Base-by-base conservation (phyloP, 495 filamentous ascomycete species). In the Aspergillus kassunensis region DNA sequence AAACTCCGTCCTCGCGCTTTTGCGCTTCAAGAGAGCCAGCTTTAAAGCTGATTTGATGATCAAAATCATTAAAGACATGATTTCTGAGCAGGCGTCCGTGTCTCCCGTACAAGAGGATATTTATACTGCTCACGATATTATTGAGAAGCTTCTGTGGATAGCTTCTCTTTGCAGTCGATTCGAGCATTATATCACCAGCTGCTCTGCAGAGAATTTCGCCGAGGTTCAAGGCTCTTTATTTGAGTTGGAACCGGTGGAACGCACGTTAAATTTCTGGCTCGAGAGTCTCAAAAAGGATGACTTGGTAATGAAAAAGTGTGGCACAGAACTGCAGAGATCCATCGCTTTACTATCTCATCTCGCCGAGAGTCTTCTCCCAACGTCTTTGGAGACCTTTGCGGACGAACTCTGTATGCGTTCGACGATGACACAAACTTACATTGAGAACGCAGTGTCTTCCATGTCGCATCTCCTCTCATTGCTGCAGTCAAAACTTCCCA, bases 211-310 rank as follows among this genome's bases (percentile, higher is more conserved):
- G 51, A 78, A 87, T 53, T 97, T 97, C 65, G 75, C 70, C 39
- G 80, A 72, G 52, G 89, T 86, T 55, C 86, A 89, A 57, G 83
- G 79, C 24, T 86, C 91, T 6, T 64, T 92, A 37, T 89, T 91
- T 58, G 93, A 97, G 61, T 75, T 97, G 55, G 91, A 96, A 63
- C 91, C 92, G 3, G 90, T 97, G 12, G 93, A 98, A 68, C 77
- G 90, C 30, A 88, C 89, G 1, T 68, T 97, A 33, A 95, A 96
- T 59, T 81, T 80, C 24, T 97, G 91, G 85, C 85, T 97, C 55
- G 91, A 97, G 34, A 79, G 77, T 2, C 61, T 96, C 42, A 84
- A 88, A 54, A 83, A 83, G 44, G 90, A 96, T 57, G 91, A 97
- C 48, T 65, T 97, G n/a, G 89, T 90, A 61, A 84, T 87, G 70